These are phyloP conservation scores for Trichoderma sp. DNA, from an alignment of 2,329 filamentous ascomycete genomes.

Conservation along the genomic window DNA sequence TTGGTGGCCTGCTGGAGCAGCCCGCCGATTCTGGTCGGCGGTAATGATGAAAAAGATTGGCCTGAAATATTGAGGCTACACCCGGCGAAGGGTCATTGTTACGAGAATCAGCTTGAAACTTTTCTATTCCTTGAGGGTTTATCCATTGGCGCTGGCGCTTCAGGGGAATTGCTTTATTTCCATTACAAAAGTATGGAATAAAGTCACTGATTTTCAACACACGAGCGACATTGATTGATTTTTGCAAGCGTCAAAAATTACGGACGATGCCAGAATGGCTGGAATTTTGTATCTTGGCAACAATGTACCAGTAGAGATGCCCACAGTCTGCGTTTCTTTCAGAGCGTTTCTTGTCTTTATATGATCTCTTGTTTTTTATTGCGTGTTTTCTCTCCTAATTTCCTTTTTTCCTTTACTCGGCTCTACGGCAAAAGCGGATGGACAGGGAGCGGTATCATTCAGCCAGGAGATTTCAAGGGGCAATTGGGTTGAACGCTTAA, in stretches of 20 bases:
- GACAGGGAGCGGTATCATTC: not conserved
- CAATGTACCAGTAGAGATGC: not conserved
- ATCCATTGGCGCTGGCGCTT: slow-evolving; percentile 4
- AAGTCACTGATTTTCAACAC: not conserved
- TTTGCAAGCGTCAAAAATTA: not conserved
- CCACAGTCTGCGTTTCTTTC: not conserved
- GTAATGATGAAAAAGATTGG: not conserved
- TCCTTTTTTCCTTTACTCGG: not conserved
- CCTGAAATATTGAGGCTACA: no score
- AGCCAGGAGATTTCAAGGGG: not conserved
- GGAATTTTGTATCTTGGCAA: not conserved
- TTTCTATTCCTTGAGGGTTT: not conserved
- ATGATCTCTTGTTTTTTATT: not conserved
- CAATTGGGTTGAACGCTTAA: not conserved
- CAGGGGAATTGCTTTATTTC: not conserved
- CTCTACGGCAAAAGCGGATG: not conserved
- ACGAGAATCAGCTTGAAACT: not conserved
- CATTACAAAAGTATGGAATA: not conserved
- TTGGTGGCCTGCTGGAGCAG: slow-evolving; percentile 60
- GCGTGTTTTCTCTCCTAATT: not conserved
- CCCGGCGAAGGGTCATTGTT: not conserved
- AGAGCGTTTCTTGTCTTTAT: not conserved
- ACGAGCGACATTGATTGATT: not conserved
- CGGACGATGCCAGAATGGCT: not conserved
- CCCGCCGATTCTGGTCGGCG: slow-evolving; percentile 39